Conservation (phyloP, 2,329 filamentous ascomycete genomes). For the Dactylellina cionopaga region DNA sequence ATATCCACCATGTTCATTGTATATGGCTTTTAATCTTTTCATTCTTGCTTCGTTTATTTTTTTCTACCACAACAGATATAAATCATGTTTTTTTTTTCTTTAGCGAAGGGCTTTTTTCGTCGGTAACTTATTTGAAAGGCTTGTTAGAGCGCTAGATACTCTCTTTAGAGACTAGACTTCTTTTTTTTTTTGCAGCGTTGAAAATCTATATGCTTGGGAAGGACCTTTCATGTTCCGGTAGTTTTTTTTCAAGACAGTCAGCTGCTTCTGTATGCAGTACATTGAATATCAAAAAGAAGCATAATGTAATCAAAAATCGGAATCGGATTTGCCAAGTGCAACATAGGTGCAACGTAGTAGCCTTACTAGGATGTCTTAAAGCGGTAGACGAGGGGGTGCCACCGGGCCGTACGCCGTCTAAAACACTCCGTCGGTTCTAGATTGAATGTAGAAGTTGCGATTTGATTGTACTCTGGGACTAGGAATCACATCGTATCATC, state of each 20-base stretch:
- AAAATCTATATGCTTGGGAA: no score
- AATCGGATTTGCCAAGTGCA: no score
- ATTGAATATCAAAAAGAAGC: no score
- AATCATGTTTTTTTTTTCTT: constrained; percentile 7
- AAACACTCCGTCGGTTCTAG: neutral
- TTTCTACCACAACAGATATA: neutral
- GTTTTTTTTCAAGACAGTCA: no score
- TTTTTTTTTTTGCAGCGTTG: neutral
- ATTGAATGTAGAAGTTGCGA: neutral
- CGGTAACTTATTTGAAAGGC: neutral
- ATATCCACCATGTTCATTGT: constrained; percentile 2
- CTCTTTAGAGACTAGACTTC: constrained; percentile 33
- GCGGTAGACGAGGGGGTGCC: neutral
- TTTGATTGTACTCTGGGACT: no score
- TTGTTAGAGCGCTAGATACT: constrained; percentile 25
- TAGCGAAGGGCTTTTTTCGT: constrained; percentile 12
- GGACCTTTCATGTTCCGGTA: no score
- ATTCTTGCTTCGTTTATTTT: constrained; percentile 15
- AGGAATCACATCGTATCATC: no score
- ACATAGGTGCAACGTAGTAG: no score
- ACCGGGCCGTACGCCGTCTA: neutral
- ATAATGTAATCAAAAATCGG: no score
- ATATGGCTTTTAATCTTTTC: constrained; percentile 12
- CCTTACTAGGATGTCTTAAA: no score
- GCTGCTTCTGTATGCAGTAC: no score